phyloP scores from a whole-genome alignment of 2,329 filamentous ascomycete genomes.

The Sphaerulina vaccinii region DNA sequence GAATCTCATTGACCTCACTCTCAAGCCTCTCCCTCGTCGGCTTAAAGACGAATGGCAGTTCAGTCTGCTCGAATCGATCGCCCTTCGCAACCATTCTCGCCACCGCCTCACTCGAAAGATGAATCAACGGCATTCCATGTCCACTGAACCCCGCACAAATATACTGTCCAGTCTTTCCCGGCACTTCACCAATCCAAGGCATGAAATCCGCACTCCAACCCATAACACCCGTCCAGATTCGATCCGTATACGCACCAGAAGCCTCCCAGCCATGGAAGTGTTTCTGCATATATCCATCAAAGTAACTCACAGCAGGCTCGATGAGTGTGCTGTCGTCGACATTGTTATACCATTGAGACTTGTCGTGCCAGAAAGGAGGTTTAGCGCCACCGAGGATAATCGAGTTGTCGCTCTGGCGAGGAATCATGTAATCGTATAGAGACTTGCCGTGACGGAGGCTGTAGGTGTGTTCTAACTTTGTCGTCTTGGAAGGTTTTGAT shows the following conservation, averaged over 20 bases:
- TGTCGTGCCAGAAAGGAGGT: slow-evolving; percentile 22
- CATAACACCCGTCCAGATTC: slow-evolving; percentile 45
- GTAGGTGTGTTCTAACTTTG: neutral
- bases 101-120: slow-evolving; percentile 2
- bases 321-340: slow-evolving; percentile 48
- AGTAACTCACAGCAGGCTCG: slow-evolving; percentile 43
- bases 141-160: slow-evolving; percentile 54
- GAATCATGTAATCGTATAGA: neutral
- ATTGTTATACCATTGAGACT: slow-evolving; percentile 46
- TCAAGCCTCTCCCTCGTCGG: neutral
- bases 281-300: slow-evolving; percentile 49
- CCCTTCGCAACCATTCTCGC: slow-evolving; percentile 3
- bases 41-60: slow-evolving; percentile 4
- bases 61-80: neutral
- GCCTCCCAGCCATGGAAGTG: slow-evolving; percentile 51
- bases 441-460: neutral
- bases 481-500: slow-evolving; percentile 3
- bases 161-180: slow-evolving; percentile 42
- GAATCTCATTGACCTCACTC: slow-evolving; percentile 4
- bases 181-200: slow-evolving; percentile 49
- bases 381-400: neutral
- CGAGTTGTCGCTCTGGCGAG: neutral
- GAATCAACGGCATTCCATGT: slow-evolving; percentile 49
- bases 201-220: slow-evolving; percentile 25
- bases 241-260: slow-evolving; percentile 38